Evolutionary conservation across 2,329 filamentous ascomycete species (phyloP).

Genomic region (Apiospora malaysiana): DNA sequence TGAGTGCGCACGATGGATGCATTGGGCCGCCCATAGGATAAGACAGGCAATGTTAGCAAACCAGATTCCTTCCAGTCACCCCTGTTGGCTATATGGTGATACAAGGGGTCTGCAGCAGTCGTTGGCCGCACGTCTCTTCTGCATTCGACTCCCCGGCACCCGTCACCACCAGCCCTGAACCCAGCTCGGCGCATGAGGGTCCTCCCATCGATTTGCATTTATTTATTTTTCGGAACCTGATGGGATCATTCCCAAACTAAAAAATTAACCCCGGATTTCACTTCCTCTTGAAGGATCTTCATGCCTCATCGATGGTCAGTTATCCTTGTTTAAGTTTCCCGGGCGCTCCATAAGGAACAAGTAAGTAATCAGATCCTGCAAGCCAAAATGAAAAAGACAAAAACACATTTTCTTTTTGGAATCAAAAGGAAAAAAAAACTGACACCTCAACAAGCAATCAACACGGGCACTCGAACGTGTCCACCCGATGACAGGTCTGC

Average conservation of each 20-base stretch:
- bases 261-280: not conserved
- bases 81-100: not conserved
- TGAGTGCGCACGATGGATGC: not conserved
- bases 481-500: conserved; percentile 12
- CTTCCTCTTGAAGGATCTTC: not conserved
- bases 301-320: not conserved
- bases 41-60: not conserved
- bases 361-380: not conserved
- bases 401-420: too few relatives aligned
- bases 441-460: not conserved
- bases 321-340: not conserved
- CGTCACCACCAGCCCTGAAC: not conserved
- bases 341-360: not conserved
- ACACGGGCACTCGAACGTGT: not conserved
- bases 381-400: not conserved
- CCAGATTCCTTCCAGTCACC: not conserved
- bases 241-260: not conserved
- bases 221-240: not conserved
- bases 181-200: not conserved
- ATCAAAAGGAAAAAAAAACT: too few relatives aligned
- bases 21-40: not conserved
- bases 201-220: not conserved
- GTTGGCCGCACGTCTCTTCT: not conserved
- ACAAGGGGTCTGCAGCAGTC: not conserved
- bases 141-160: conserved; percentile 2